Evolutionary conservation across 306 rosid genomes (phyloP).

Genomic region (Clitoria ternatea): DNA sequence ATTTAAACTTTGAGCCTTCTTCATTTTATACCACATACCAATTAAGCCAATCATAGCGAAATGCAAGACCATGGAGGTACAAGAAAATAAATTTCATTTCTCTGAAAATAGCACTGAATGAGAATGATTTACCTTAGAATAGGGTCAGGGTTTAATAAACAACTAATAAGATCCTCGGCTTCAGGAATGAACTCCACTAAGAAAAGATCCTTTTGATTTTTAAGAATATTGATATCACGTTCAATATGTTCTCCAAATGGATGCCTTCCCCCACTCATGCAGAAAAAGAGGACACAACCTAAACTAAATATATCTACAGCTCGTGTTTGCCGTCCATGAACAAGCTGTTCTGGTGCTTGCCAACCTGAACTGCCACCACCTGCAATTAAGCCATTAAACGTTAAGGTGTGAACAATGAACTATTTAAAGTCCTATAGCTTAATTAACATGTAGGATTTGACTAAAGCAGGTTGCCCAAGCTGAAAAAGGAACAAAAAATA

Average conservation of each 20-base stretch:
- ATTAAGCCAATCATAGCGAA: not conserved
- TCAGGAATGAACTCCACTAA: conserved; percentile 69
- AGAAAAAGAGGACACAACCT: conserved; percentile 78
- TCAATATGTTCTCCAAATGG: conserved; percentile 85
- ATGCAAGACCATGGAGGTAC: not conserved
- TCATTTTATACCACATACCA: conserved; percentile 12
- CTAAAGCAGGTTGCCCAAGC: not conserved
- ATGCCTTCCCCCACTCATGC: conserved; percentile 81
- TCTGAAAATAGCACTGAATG: not conserved
- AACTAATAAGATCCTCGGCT: conserved; percentile 66
- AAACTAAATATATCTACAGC: conserved; percentile 85
- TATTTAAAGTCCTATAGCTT: not conserved
- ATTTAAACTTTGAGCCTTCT: not conserved
- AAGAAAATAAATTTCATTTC: conserved; percentile 6
- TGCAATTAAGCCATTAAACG: conserved; percentile 32
- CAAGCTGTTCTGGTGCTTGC: conserved; percentile 93
- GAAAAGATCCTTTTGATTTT: conserved; percentile 53
- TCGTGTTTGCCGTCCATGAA: conserved; percentile 79
- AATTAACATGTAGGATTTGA: not conserved
- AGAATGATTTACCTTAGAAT: conserved; percentile 50
- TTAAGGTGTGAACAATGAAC: not conserved
- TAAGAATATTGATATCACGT: conserved; percentile 78
- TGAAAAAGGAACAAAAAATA: not conserved
- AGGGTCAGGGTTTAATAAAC: conserved; percentile 53
- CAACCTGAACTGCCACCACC: conserved; percentile 97